phyloP scores from a whole-genome alignment of 768 basidiomycete genomes.

The Lyophyllum shimeji region DNA sequence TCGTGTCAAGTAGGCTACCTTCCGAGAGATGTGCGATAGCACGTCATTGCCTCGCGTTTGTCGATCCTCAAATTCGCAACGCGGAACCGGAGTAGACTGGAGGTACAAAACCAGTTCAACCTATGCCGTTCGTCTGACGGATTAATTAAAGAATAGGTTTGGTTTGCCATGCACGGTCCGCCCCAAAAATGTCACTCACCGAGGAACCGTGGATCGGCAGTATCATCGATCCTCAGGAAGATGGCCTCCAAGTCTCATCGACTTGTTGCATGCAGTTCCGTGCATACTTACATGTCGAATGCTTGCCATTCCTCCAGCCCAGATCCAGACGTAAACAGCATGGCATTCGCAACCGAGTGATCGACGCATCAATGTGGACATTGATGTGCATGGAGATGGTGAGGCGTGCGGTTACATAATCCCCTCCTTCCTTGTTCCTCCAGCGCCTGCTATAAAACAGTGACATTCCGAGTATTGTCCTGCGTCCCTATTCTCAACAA shows the following conservation, averaged over 20 bases:
- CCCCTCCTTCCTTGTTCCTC: not conserved
- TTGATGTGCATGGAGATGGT: slow-evolving; percentile 15
- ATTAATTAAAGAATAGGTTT: not conserved
- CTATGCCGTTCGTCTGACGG: not conserved
- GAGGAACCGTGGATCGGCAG: not conserved
- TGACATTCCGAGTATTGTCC: not conserved
- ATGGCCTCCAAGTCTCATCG: no score
- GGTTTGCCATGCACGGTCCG: not conserved
- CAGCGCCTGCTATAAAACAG: slow-evolving; percentile 12
- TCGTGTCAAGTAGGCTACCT: slow-evolving; percentile 3
- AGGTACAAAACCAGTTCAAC: slow-evolving; percentile 9
- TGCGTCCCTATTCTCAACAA: slow-evolving; percentile 5
- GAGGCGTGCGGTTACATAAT: slow-evolving; percentile 19
- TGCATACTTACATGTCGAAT: not conserved
- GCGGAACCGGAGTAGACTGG: slow-evolving; percentile 2
- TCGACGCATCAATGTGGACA: not conserved
- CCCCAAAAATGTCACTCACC: not conserved
- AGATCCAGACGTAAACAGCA: not conserved
- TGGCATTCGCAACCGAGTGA: not conserved
- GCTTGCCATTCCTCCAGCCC: not conserved
- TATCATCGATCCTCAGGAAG: not conserved
- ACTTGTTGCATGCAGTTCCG: not conserved
- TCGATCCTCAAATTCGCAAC: slow-evolving; percentile 1
- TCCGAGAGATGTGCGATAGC: not conserved
- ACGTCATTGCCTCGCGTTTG: slow-evolving; percentile 8